Base-by-base conservation (phyloP, 2,329 filamentous ascomycete species). In the Cercospora beticola region DNA sequence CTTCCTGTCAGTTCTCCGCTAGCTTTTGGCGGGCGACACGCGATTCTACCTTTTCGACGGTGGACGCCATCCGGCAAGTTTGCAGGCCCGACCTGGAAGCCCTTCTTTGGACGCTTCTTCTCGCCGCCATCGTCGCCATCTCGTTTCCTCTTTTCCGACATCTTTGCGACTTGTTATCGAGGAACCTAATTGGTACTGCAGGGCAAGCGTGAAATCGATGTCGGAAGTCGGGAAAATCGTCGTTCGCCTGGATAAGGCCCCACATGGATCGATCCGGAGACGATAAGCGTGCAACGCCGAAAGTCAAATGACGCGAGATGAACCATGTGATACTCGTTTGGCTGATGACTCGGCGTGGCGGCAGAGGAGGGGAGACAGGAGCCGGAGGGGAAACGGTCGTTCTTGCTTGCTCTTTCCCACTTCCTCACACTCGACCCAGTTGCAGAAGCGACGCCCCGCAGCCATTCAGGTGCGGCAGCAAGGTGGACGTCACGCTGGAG, bases 1-100 rank as follows among this genome's bases (percentile, higher is more conserved):
- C 30, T 62, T 5, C 49, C 5, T 23, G 58, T 73, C 46, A 70
- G 61, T 31, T 36, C 4, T 23, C 30, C 21, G 16, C 7, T 33
- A 57, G 28, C 31, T 64, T 18, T 54, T 16, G 10, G 28, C 12
- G n/a, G 18, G 23, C 28, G 43, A 28, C 4, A 23, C 16, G n/a
- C 8, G 31, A 46, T 31, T 60, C 57, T 70, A 54, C 76, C 86
- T 84, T 97, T 97, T 75, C 94, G 89, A 76, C 88, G 88, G 86
- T 95, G 92, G 23, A 90, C 90, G 65, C 94, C 94, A 79, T 97
- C 94, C 49, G 94, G 94, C 28, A 98, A 85, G 79, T 97, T 97
- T 43, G 91, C 91, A 31, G 94, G 94, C 0, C 94, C 94, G 66
- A 97, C 91, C 49, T 87, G 87, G 82, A 98, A 97, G 62, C 92